Conservation (phyloP, 768 basidiomycete species). For the Baorangia bicolor region DNA sequence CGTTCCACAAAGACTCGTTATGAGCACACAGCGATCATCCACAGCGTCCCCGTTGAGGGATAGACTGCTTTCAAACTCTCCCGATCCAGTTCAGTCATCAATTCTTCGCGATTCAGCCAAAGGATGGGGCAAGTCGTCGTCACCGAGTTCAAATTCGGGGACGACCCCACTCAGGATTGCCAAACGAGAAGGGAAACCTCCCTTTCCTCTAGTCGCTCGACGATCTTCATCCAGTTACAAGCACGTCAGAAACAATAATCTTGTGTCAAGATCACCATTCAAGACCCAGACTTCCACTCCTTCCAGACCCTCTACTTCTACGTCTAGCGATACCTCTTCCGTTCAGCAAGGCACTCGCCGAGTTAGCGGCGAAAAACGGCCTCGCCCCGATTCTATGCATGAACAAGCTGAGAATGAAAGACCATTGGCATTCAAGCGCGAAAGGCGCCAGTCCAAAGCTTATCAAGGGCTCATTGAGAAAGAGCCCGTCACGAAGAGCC, state of each 20-base stretch:
- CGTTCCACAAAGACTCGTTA: slow-evolving; percentile 9
- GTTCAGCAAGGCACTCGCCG: slow-evolving; percentile 35
- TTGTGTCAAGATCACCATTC: slow-evolving; percentile 87
- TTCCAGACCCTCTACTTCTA: slow-evolving; percentile 26
- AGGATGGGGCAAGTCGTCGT: slow-evolving; percentile 56
- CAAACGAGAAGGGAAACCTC: slow-evolving; percentile 56
- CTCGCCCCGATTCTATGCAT: slow-evolving; percentile 68
- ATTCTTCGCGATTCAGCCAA: slow-evolving; percentile 63
- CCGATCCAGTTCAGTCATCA: slow-evolving; percentile 62
- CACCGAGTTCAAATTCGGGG: slow-evolving; percentile 22
- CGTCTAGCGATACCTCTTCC: slow-evolving; percentile 6
- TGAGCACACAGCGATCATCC: slow-evolving; percentile 29
- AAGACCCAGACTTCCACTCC: slow-evolving; percentile 62
- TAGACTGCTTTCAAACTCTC: slow-evolving; percentile 59
- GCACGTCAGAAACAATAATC: slow-evolving; percentile 72
- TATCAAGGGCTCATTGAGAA: slow-evolving; percentile 72
- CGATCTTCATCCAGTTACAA: slow-evolving; percentile 77
- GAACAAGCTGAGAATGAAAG: slow-evolving; percentile 72
- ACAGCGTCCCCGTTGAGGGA: slow-evolving; percentile 53
- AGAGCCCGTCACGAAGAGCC: slow-evolving; percentile 81
- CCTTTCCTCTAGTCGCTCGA: slow-evolving; percentile 57
- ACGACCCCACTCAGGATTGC: slow-evolving; percentile 73
- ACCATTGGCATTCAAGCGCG: slow-evolving; percentile 66
- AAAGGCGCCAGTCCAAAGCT: slow-evolving; percentile 71
- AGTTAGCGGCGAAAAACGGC: slow-evolving; percentile 77